Evolutionary conservation across 2,329 filamentous ascomycete species (phyloP).

Genomic region (Pseudogymnoascus sp.): DNA sequence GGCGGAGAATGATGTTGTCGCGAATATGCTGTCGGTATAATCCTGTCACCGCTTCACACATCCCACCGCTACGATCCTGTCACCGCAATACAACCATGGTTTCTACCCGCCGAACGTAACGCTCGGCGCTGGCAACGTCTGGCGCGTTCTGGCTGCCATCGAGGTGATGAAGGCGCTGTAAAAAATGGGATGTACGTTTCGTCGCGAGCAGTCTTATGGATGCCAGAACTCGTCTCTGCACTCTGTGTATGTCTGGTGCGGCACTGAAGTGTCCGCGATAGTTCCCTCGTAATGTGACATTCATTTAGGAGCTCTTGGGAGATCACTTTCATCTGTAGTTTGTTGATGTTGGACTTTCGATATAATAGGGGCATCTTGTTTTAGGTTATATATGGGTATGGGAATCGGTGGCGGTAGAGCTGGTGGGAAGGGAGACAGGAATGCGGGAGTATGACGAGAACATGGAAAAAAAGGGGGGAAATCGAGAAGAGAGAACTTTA

Average conservation of each 20-base stretch:
- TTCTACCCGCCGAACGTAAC: no score
- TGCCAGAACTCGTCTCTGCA: no score
- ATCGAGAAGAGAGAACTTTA: not conserved
- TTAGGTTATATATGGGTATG: not conserved
- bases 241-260: no score
- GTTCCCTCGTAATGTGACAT: no score
- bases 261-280: no score
- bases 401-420: not conserved
- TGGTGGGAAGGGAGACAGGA: not conserved
- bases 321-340: no score
- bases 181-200: no score
- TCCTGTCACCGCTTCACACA: not conserved
- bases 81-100: not conserved
- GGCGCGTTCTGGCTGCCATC: no score
- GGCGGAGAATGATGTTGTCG: not conserved
- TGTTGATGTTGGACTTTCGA: not conserved
- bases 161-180: no score
- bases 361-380: not conserved
- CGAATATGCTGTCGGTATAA: not conserved
- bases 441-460: not conserved
- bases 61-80: not conserved
- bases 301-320: no score
- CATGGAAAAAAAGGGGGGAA: not conserved
- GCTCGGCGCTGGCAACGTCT: no score
- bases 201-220: no score